These are phyloP conservation scores for Wickerhamomyces tratensis DNA, from an alignment of 805 yeast genomes.

Conservation along the genomic window DNA sequence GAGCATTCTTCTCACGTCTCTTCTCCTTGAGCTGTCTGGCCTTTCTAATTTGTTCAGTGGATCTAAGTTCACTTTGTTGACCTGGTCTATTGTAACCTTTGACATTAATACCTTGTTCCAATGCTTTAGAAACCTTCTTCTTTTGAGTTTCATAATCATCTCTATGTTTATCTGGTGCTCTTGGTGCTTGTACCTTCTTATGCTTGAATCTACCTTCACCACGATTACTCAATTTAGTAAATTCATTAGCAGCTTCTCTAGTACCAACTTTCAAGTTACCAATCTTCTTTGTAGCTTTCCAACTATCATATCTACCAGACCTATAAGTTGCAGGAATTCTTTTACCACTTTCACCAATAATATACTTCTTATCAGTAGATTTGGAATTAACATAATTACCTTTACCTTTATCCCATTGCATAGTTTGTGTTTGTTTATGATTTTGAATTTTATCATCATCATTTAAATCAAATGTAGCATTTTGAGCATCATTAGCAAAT, in stretches of 20 bases:
- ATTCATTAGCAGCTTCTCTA: constrained; percentile 28
- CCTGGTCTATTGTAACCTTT: constrained; percentile 43
- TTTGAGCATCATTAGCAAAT: constrained; percentile 76
- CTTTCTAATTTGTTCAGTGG: constrained; percentile 73
- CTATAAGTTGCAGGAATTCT: constrained; percentile 84
- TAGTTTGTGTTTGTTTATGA: constrained; percentile 56
- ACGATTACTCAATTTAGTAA: constrained; percentile 19
- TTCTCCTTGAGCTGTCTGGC: constrained; percentile 60
- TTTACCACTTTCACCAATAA: constrained; percentile 92
- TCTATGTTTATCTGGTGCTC: constrained; percentile 80
- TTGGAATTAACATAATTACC: constrained; percentile 79
- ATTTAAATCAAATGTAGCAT: constrained; percentile 77
- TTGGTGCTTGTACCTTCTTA: constrained; percentile 69
- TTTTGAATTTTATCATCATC: constrained; percentile 66
- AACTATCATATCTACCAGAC: constrained; percentile 85
- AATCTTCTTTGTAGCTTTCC: constrained; percentile 69
- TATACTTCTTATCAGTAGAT: constrained; percentile 76
- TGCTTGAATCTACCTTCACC: constrained; percentile 54
- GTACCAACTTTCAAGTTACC: constrained; percentile 47
- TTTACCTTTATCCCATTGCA: constrained; percentile 90
- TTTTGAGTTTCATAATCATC: constrained; percentile 80
- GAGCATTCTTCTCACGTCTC: constrained; percentile 74
- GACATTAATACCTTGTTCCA: constrained; percentile 62
- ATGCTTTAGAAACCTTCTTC: constrained; percentile 72
- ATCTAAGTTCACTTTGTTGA: constrained; percentile 42